Evolutionary conservation across 164 flowering plant species (phyloP), one percentile per base, ranked within the genome.

Genomic region (Pachysandra terminalis): DNA sequence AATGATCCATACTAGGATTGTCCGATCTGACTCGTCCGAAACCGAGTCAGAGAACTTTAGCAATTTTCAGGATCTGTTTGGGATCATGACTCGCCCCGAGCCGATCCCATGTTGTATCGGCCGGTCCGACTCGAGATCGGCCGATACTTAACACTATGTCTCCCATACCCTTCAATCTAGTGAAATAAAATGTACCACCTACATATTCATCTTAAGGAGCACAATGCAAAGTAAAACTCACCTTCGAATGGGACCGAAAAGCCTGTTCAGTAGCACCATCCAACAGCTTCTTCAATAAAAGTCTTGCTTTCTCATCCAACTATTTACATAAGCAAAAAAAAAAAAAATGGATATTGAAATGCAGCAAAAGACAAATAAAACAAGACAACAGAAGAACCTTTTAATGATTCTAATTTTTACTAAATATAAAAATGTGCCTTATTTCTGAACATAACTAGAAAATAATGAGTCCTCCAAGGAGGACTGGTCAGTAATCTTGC

Each of bases 231-330:
- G 14, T 12, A 15, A n/a, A 54, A 32, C 45, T 24, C 62, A 81
- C 86, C 80, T 81, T 78, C 9, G 73, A 49, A 40, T 67, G 69
- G 59, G 65, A 40, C 67, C 71, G 64, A 27, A 80, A 68, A 64
- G 72, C 72, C 52, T 41, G 72, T 59, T 77, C 72, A 25, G 79
- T 58, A 54, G 83, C 81, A 60, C 56, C 61, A 77, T 84, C 87
- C 54, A 84, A 59, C 63, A 80, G 66, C 57, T 67, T 73, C 75
- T 84, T 84, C 52, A 84, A 59, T n/a, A 81, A 9, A 12, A 63
- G 62, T 64, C 67, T 70, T 41, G 82, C 69, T 35, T 74, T 75
- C 54, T 74, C 77, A 72, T 77, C 83, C 74, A 84, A 73, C 83
- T 79, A 73, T 41, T 65, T 13, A 23, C 17, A n/a, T n/a, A n/a